Evolutionary conservation across 164 flowering plant genomes (phyloP).

Genomic region (Macadamia tetraphylla): DNA sequence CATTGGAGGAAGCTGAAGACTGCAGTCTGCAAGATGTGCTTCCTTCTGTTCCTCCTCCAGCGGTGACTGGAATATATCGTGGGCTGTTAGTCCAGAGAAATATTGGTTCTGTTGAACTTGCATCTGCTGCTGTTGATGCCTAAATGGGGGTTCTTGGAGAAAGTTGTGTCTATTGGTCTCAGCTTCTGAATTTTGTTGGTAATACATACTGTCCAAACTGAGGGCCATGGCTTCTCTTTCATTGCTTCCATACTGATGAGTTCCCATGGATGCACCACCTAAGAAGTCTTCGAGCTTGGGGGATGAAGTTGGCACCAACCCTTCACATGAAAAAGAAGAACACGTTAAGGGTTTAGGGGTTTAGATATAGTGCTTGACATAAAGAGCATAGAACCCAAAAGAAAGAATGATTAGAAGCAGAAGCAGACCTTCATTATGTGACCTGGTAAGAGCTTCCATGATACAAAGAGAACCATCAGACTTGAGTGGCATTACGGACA

Average conservation of each 20-base stretch:
- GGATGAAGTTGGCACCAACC: conserved; percentile 48
- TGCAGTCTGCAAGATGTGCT: conserved; percentile 26
- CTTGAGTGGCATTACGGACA: conserved; percentile 75
- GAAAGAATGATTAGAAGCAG: background rate
- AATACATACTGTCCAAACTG: conserved; percentile 71
- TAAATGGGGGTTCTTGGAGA: conserved; percentile 23
- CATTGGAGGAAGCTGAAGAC: conserved; percentile 29
- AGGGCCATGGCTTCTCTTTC: conserved; percentile 57
- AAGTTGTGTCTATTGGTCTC: conserved; percentile 31
- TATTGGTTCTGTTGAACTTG: conserved; percentile 33
- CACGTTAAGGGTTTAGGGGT: background rate
- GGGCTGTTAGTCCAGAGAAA: conserved; percentile 28
- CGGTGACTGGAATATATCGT: conserved; percentile 33
- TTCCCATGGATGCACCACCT: conserved; percentile 58
- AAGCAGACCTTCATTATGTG: conserved; percentile 52
- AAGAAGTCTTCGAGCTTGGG: conserved; percentile 88
- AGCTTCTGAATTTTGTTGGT: conserved; percentile 36
- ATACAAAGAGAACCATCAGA: conserved; percentile 91
- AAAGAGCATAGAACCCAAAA: background rate
- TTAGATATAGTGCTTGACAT: background rate
- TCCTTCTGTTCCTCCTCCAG: conserved; percentile 25
- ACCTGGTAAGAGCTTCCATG: conserved; percentile 65
- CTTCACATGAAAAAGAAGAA: conserved; percentile 21
- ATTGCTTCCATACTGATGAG: conserved; percentile 34
- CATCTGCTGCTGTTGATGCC: conserved; percentile 27